Percentiles rank a stretch among this genome's conserved stretches.
These are phyloP conservation scores for Apophysomyces trapeziformis DNA, from an alignment of 371 early-diverging fungal genomes.

Conservation along the genomic window DNA sequence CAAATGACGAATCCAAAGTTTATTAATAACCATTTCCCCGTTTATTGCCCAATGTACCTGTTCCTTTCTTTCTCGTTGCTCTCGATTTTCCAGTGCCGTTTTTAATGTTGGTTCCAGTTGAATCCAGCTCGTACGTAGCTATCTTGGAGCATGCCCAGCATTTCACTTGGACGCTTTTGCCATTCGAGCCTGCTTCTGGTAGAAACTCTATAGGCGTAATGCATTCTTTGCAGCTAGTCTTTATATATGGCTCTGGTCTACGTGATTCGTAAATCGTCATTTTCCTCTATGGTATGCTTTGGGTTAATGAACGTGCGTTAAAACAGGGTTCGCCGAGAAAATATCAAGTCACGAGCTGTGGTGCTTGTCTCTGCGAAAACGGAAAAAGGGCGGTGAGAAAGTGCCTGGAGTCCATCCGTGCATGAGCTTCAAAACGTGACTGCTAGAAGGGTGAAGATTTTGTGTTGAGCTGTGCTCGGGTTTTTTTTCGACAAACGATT, in stretches of 20 bases:
- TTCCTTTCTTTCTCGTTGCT: constrained; percentile 49
- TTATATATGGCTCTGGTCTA: constrained; percentile 55
- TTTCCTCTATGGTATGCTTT: background rate
- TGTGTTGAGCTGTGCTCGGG: too few relatives aligned
- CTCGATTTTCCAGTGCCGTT: constrained; percentile 25
- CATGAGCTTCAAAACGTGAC: too few relatives aligned
- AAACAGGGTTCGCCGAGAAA: background rate
- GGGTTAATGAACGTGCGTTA: constrained; percentile 18
- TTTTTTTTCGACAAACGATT: background rate
- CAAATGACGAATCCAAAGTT: constrained; percentile 3
- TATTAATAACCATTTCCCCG: constrained; percentile 16
- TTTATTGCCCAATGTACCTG: constrained; percentile 36
- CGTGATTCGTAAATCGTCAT: constrained; percentile 37
- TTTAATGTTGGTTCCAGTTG: constrained; percentile 40
- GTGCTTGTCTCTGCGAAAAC: too few relatives aligned
- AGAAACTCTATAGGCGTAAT: constrained; percentile 44
- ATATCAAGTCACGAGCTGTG: background rate
- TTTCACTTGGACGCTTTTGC: constrained; percentile 44
- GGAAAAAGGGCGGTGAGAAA: too few relatives aligned
- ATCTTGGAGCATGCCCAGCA: constrained; percentile 60
- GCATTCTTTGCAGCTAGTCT: constrained; percentile 48
- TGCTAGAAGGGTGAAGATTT: too few relatives aligned
- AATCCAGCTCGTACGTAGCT: constrained; percentile 52
- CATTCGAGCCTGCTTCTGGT: constrained; percentile 27
- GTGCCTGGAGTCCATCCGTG: too few relatives aligned